These are phyloP conservation scores for Didymella segeticola DNA, from an alignment of 2,329 filamentous ascomycete species.

Conservation along the genomic window DNA sequence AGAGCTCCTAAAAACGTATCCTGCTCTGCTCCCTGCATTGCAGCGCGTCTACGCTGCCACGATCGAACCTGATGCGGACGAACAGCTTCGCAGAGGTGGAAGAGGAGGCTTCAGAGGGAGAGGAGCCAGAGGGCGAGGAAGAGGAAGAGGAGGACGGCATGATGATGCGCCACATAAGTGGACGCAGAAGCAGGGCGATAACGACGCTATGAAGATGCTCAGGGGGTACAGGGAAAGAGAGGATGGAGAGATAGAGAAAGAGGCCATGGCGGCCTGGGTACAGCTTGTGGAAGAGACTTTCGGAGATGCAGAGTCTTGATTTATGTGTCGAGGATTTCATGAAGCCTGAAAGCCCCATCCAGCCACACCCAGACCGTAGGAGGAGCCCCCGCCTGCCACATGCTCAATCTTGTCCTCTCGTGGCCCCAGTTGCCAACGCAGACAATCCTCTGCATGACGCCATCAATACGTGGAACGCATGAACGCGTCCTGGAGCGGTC, in stretches of 20 bases:
- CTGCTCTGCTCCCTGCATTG: constrained; percentile 31
- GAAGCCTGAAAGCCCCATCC: background rate
- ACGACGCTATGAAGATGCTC: constrained; percentile 38
- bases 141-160: constrained; percentile 24
- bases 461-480: background rate
- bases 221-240: constrained; percentile 35
- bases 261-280: constrained; percentile 52
- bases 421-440: too few species aligned
- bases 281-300: constrained; percentile 36
- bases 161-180: constrained; percentile 24
- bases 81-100: constrained; percentile 28
- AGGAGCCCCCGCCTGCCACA: too few species aligned
- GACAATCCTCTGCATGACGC: background rate
- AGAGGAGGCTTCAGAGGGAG: constrained; percentile 18
- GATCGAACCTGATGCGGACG: constrained; percentile 40
- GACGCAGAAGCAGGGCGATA: constrained; percentile 42
- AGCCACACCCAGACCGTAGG: too few species aligned
- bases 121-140: constrained; percentile 24
- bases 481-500: background rate
- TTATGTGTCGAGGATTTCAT: too few species aligned
- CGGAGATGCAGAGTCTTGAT: constrained; percentile 15
- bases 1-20: constrained; percentile 36
- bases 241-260: constrained; percentile 40
- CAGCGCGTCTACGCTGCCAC: constrained; percentile 45
- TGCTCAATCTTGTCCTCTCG: too few species aligned